These are phyloP conservation scores for Funneliformis mosseae DNA, from an alignment of 192 early-diverging fungal genomes.

Conservation along the genomic window DNA sequence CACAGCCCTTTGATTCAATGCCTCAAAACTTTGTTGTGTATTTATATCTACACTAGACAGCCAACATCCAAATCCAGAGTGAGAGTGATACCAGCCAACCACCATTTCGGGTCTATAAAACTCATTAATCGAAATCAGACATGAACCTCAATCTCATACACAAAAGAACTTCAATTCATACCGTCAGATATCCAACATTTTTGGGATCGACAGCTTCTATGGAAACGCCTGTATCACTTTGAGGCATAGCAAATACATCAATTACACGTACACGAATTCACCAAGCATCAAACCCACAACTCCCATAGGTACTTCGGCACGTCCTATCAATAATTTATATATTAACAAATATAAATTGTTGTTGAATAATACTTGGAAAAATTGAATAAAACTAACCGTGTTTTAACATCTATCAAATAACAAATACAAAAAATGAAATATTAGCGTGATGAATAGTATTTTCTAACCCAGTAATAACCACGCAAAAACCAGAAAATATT, in stretches of 20 bases:
- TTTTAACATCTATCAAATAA: constrained; percentile 74
- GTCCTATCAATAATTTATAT: constrained; percentile 58
- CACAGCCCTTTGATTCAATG: too few relatives aligned
- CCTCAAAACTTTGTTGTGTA: too few relatives aligned
- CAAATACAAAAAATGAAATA: not conserved
- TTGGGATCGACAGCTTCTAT: constrained; percentile 99
- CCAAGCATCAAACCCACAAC: constrained; percentile 99
- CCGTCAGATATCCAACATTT: constrained; percentile 99
- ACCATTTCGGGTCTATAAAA: constrained; percentile 89
- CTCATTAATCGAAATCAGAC: too few relatives aligned
- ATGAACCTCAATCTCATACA: not conserved
- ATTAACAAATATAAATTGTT: too few relatives aligned
- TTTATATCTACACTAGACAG: too few relatives aligned
- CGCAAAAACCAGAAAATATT: not conserved
- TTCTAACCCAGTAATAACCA: not conserved
- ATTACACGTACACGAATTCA: constrained; percentile 99
- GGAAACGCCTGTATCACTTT: constrained; percentile 97
- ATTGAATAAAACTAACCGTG: constrained; percentile 62
- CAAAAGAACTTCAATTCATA: constrained; percentile 35
- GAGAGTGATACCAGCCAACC: constrained; percentile 99
- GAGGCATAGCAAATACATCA: constrained; percentile 99
- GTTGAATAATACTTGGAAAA: constrained; percentile 25
- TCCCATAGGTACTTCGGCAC: constrained; percentile 98
- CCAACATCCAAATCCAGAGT: constrained; percentile 99
- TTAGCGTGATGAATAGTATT: not conserved